A percentile compares a stretch with the other conserved stretches of the same genome.
These are phyloP conservation scores for Apiospora kogelbergensis DNA, from an alignment of 2,329 filamentous ascomycete genomes.

Conservation along the genomic window DNA sequence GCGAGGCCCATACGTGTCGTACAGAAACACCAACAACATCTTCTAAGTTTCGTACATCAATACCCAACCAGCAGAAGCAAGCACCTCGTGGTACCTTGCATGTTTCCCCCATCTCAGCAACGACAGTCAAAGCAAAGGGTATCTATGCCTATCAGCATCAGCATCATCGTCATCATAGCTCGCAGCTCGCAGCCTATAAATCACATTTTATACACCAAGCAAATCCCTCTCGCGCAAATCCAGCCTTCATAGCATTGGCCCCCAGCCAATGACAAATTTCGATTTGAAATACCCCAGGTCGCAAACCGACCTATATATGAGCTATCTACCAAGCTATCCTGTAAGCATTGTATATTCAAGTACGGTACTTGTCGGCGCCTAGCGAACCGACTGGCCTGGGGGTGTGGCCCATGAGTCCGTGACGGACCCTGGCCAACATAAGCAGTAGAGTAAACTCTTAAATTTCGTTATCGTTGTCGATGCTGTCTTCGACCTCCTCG, in stretches of 20 bases:
- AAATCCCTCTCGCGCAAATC: neutral
- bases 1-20: neutral
- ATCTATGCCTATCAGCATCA: neutral
- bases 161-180: neutral
- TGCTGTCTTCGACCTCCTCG: neutral
- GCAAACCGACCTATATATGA: neutral
- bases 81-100: neutral
- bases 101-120: neutral
- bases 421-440: neutral
- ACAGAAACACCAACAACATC: neutral
- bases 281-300: neutral
- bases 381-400: too few relatives aligned
- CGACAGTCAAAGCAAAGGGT: neutral
- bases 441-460: neutral
- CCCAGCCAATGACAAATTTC: neutral
- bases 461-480: neutral
- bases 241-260: neutral
- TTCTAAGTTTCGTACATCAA: neutral
- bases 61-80: neutral
- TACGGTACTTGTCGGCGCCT: too few relatives aligned
- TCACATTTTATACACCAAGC: neutral
- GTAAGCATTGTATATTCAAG: neutral
- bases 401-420: neutral
- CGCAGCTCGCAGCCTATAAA: neutral
- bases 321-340: neutral